Evolutionary conservation across 2,329 filamentous ascomycete genomes (phyloP).

Genomic region (Epicoccum sorghinum): DNA sequence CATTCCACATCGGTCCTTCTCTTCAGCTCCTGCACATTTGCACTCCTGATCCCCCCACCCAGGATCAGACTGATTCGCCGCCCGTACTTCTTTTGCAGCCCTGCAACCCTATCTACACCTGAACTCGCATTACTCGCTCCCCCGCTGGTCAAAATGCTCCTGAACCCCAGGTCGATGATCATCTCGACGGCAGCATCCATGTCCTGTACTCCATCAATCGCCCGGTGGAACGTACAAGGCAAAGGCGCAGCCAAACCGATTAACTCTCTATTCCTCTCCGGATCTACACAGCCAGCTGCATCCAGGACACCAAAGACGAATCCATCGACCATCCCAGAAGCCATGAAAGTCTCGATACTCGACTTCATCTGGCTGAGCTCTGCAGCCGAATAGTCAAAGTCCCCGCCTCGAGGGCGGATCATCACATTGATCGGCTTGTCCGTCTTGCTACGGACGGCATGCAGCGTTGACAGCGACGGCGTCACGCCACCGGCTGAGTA

Average conservation of each 20-base stretch:
- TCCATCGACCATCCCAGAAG: slow-evolving; percentile 45
- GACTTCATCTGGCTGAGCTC: slow-evolving; percentile 55
- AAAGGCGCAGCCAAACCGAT: slow-evolving; percentile 50
- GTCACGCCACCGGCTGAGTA: slow-evolving; percentile 53
- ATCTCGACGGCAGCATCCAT: slow-evolving; percentile 41
- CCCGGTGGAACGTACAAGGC: slow-evolving; percentile 62
- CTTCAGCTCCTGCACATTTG: slow-evolving; percentile 49
- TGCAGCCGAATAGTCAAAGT: slow-evolving; percentile 52
- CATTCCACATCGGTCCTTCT: slow-evolving; percentile 37
- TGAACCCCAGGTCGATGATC: slow-evolving; percentile 54
- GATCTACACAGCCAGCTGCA: slow-evolving; percentile 45
- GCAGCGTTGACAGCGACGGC: slow-evolving; percentile 39
- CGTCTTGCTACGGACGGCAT: slow-evolving; percentile 10
- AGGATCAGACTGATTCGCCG: slow-evolving; percentile 54
- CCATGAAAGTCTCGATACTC: slow-evolving; percentile 47
- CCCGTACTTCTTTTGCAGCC: slow-evolving; percentile 36
- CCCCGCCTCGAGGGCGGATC: slow-evolving; percentile 57
- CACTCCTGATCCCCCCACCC: slow-evolving; percentile 58
- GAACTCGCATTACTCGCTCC: slow-evolving; percentile 43
- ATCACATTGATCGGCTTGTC: slow-evolving; percentile 57
- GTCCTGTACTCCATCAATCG: slow-evolving; percentile 54
- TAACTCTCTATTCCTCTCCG: slow-evolving; percentile 49
- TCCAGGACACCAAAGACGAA: slow-evolving; percentile 61
- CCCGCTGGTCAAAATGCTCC: slow-evolving; percentile 57
- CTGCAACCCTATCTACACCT: slow-evolving; percentile 43